Evolutionary conservation across 169 alveolate genomes (phyloP), one percentile per base, ranked within the genome.

Genomic region (Plasmodium relictum): DNA sequence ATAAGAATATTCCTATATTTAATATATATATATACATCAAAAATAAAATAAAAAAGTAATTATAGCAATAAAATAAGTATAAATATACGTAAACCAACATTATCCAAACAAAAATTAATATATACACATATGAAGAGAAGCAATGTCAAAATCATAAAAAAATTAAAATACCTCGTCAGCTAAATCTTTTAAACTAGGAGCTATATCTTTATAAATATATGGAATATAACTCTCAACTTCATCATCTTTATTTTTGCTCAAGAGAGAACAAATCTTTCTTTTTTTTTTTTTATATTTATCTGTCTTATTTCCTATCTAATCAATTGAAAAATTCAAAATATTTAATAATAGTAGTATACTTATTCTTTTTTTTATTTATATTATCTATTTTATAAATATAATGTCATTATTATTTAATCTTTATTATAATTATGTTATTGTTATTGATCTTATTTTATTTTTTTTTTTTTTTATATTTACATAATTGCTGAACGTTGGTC

Each of bases 171-270:
- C 92, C 65, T 86, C 88, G 50, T 86, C 92, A 18, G 87, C 88
- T 44, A 70, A 73, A 14, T 54, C 87, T 65, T 86, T 86, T 52
- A 86, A 65, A 22, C 62, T 42, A n/a, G 92, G 85, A 5, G 78
- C 92, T 9, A 86, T 56, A 44, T 86, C 92, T 44, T 86, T 86
- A 56, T 86, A 86, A 16, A 86, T 86, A 44, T 86, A 54, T 0
- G 92, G 92, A 42, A 86, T 62, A 56, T 39, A 86, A 52, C 62
- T 42, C 20, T 86, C 92, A 42, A 52, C 41, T 37, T 86, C 92
- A 7, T 86, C 74, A 71, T 86, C 88, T 41, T 71, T 86, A 31
- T 58, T 86, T 65, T 86, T 86, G 22, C 31, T 39, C 20, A 70
- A 9, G n/a, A 41, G 59, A 45, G 42, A 62, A 41, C 44, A 59